Evolutionary conservation across 768 basidiomycete species (phyloP).

Genomic region (Gautieria morchelliformis): DNA sequence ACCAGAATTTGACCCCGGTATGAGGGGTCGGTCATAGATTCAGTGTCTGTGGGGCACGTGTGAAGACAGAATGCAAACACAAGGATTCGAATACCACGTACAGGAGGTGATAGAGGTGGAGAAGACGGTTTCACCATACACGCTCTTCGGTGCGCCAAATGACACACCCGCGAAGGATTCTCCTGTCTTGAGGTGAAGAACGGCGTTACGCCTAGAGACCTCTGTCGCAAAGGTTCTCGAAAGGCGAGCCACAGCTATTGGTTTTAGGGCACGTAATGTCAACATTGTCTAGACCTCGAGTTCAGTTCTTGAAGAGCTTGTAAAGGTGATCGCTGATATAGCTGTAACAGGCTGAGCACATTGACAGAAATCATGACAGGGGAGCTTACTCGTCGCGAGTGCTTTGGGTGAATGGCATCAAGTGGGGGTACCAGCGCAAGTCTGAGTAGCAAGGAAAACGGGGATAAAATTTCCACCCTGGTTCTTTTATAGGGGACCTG

Average conservation of each 20-base stretch:
- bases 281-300: conserved; percentile 19
- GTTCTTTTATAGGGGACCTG: no score
- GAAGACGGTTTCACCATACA: conserved; percentile 96
- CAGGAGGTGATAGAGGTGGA: conserved; percentile 98
- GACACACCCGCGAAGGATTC: conserved; percentile 84
- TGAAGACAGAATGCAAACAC: not conserved
- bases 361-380: conserved; percentile 5
- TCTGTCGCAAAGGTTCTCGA: conserved; percentile 62
- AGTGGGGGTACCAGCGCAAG: conserved; percentile 3
- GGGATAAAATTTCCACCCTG: no score
- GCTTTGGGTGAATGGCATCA: conserved; percentile 76
- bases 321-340: conserved; percentile 90
- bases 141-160: conserved; percentile 81
- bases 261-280: conserved; percentile 48
- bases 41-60: conserved; percentile 59
- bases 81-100: conserved; percentile 29
- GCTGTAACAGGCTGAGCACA: conserved; percentile 31
- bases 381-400: conserved; percentile 73
- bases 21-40: conserved; percentile 99
- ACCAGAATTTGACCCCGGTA: conserved; percentile 97
- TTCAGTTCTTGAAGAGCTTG: conserved; percentile 46
- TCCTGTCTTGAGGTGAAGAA: conserved; percentile 87
- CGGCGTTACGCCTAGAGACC: conserved; percentile 37
- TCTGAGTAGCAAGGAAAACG: no score
- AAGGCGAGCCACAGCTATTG: conserved; percentile 39